Conservation (phyloP, 2,329 filamentous ascomycete genomes). For the Aureobasidium vineae region DNA sequence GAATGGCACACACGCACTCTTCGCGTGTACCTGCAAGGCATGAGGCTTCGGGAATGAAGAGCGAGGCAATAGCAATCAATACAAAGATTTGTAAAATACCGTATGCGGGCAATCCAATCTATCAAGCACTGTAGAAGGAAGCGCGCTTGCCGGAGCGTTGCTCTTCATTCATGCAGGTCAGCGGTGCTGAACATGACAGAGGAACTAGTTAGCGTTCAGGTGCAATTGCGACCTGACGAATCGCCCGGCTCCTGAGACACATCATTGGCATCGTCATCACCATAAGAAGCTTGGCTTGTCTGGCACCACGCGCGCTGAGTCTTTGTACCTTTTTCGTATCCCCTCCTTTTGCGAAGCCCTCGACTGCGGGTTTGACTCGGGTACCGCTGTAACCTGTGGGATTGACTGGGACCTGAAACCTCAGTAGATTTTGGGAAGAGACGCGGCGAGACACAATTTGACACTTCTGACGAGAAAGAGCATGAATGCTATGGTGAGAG, state of each 20-base stretch:
- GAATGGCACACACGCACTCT: not conserved
- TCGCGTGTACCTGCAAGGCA: slow-evolving; percentile 13
- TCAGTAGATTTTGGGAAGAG: not conserved
- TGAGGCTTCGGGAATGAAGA: not conserved
- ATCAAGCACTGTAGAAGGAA: not conserved
- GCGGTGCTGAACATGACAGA: not conserved
- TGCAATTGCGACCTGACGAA: slow-evolving; percentile 15
- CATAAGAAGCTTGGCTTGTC: slow-evolving; percentile 18
- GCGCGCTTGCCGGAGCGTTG: not conserved
- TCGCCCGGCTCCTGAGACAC: not conserved
- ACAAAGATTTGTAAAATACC: not conserved
- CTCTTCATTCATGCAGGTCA: slow-evolving; percentile 11
- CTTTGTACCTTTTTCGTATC: slow-evolving; percentile 22
- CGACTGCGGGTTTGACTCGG: not conserved
- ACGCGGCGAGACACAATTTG: not conserved
- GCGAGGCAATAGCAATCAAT: not conserved
- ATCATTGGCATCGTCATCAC: slow-evolving; percentile 1
- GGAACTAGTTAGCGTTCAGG: not conserved
- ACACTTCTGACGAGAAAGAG: slow-evolving; percentile 2
- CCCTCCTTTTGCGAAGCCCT: not conserved
- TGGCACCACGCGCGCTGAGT: slow-evolving; percentile 6
- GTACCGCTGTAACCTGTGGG: not conserved
- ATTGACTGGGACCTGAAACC: slow-evolving; percentile 5
- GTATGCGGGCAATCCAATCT: not conserved
- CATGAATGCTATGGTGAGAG: slow-evolving; percentile 14